These are phyloP conservation scores for Lachnellula willkommii DNA, from an alignment of 2,329 filamentous ascomycete species.

Conservation along the genomic window DNA sequence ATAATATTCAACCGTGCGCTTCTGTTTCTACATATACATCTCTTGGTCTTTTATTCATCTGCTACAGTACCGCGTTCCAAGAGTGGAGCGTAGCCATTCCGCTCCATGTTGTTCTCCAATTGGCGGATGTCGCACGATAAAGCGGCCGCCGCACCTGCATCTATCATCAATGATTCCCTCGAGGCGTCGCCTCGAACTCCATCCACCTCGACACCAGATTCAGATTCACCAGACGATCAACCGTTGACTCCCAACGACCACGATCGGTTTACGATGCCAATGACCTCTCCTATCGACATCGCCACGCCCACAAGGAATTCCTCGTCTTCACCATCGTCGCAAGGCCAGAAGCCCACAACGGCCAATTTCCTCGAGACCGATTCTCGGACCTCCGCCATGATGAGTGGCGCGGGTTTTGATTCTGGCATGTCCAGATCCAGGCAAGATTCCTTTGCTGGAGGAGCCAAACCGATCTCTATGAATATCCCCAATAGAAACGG, in stretches of 20 bases:
- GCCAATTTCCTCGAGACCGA: constrained; percentile 25
- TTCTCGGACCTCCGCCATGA: constrained; percentile 46
- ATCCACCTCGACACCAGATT: constrained; percentile 2
- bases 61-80: neutral
- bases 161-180: neutral
- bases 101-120: neutral
- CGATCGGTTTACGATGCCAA: constrained; percentile 26
- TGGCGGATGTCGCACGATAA: neutral
- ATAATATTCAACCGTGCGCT: too few species aligned
- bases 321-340: constrained; percentile 36
- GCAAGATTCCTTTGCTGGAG: constrained; percentile 60
- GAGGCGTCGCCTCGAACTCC: constrained; percentile 5
- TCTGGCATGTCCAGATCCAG: constrained; percentile 46
- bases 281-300: constrained; percentile 33
- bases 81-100: neutral
- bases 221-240: neutral
- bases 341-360: constrained; percentile 22
- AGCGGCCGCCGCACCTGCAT: neutral
- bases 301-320: constrained; percentile 30
- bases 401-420: constrained; percentile 51
- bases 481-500: constrained; percentile 57
- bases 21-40: neutral
- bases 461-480: constrained; percentile 63
- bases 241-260: constrained; percentile 11
- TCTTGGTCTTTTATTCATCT: neutral